These are phyloP conservation scores for Seminavis robusta DNA, from an alignment of 108 stramenopile genomes.

Conservation along the genomic window DNA sequence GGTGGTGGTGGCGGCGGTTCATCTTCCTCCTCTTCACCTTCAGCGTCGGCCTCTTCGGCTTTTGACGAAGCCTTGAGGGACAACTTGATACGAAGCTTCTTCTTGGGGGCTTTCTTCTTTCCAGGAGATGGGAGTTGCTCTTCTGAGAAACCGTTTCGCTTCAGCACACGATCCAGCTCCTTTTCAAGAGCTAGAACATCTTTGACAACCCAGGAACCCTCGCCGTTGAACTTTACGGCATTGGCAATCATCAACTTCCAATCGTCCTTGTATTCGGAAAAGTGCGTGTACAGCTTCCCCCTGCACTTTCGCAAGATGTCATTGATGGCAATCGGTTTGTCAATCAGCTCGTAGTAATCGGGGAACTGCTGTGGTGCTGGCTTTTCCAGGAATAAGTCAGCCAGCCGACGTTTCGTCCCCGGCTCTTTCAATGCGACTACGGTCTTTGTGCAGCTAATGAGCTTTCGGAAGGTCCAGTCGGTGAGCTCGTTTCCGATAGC, in stretches of 20 bases:
- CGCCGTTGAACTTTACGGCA: slow-evolving; percentile 76
- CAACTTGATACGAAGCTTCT: slow-evolving; percentile 53
- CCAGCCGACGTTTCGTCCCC: slow-evolving; percentile 67
- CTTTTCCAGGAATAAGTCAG: slow-evolving; percentile 85
- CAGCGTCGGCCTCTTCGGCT: too few species aligned
- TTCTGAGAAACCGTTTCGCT: slow-evolving; percentile 68
- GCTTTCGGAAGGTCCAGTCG: slow-evolving; percentile 69
- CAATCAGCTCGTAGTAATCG: slow-evolving; percentile 79
- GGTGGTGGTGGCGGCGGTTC: too few species aligned
- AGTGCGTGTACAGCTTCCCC: slow-evolving; percentile 54
- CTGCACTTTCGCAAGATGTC: slow-evolving; percentile 82
- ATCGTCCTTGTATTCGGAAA: slow-evolving; percentile 66
- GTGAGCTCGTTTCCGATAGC: slow-evolving; percentile 39
- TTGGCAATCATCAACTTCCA: slow-evolving; percentile 83
- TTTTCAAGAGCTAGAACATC: slow-evolving; percentile 60
- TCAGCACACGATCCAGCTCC: slow-evolving; percentile 75
- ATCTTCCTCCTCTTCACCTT: too few species aligned
- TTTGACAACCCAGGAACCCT: slow-evolving; percentile 76
- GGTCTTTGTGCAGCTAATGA: slow-evolving; percentile 67
- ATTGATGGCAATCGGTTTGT: slow-evolving; percentile 84
- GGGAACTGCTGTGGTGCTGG: slow-evolving; percentile 79
- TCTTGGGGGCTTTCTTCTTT: slow-evolving; percentile 30
- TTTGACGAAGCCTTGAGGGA: slow-evolving; percentile 61
- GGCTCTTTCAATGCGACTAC: slow-evolving; percentile 79
- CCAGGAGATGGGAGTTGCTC: slow-evolving; percentile 16